These are phyloP conservation scores for Geosmithia morbida DNA, from an alignment of 2,329 filamentous ascomycete genomes.

Conservation along the genomic window DNA sequence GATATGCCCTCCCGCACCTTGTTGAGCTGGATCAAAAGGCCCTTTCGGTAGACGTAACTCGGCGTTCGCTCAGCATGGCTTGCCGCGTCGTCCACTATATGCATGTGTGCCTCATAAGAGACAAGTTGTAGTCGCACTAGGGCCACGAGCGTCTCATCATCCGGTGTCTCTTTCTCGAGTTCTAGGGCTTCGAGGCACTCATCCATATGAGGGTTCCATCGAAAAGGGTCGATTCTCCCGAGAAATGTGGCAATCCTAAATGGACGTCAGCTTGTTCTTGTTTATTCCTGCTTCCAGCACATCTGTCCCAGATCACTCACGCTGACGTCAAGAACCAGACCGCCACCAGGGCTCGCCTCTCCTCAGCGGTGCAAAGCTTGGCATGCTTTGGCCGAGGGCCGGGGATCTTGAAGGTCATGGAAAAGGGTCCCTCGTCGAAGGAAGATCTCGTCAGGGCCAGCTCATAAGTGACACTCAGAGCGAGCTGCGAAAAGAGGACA, in stretches of 20 bases:
- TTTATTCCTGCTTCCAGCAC: neutral
- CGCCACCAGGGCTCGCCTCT: conserved; percentile 31
- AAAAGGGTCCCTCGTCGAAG: conserved; percentile 18
- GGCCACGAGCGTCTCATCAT: conserved; percentile 30
- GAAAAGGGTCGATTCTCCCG: conserved; percentile 32
- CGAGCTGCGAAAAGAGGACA: conserved; percentile 25
- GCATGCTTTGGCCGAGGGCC: conserved; percentile 11
- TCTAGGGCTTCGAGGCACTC: conserved; percentile 35
- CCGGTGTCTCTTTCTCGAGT: conserved; percentile 26
- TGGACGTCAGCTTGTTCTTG: neutral
- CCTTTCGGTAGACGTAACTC: conserved; percentile 17
- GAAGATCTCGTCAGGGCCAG: conserved; percentile 26
- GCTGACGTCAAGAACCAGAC: conserved; percentile 26
- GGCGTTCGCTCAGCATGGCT: conserved; percentile 10
- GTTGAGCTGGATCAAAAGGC: conserved; percentile 12
- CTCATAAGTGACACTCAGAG: conserved; percentile 27
- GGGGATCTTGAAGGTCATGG: conserved; percentile 20
- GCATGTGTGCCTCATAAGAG: conserved; percentile 20
- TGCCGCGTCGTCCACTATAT: conserved; percentile 14
- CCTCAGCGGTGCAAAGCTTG: conserved; percentile 28
- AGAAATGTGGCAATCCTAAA: conserved; percentile 21
- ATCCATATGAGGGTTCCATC: conserved; percentile 45
- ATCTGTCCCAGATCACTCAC: conserved; percentile 9
- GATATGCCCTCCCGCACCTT: conserved; percentile 11
- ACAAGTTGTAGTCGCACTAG: conserved; percentile 22